Conservation (phyloP, 2,329 filamentous ascomycete species). For the Cordyceps tenuipes region DNA sequence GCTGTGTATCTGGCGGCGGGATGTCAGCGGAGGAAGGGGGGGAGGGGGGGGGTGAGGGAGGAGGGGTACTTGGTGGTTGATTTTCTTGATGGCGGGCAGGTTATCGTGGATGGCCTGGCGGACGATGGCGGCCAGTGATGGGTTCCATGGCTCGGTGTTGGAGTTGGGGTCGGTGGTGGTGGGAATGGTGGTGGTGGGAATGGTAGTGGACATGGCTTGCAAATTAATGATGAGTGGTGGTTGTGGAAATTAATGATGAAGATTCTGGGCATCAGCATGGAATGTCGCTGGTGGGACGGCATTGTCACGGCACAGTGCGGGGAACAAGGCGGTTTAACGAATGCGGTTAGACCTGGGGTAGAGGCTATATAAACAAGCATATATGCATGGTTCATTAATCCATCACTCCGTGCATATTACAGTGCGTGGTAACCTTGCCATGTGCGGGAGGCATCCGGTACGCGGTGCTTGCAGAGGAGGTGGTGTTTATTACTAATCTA, state of each 20-base stretch:
- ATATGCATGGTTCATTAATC: no score
- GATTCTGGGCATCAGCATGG: no score
- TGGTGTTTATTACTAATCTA: no score
- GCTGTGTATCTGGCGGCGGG: constrained; percentile 15
- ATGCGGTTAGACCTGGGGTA: no score
- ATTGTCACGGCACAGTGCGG: neutral
- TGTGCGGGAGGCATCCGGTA: neutral
- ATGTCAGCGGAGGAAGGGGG: neutral
- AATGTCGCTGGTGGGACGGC: no score
- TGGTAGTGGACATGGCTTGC: neutral
- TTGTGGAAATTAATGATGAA: no score
- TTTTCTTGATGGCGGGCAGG: neutral
- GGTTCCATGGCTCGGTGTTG: neutral
- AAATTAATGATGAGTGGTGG: no score
- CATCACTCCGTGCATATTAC: neutral
- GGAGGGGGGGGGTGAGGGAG: neutral
- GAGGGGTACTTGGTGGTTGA: neutral
- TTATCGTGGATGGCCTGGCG: neutral
- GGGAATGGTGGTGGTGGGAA: neutral
- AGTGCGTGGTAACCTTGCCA: neutral
- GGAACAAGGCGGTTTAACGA: neutral
- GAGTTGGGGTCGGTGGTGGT: neutral
- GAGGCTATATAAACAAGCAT: no score
- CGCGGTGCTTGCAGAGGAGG: neutral
- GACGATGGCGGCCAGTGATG: neutral